Percentiles rank a stretch among this genome's conserved stretches.
These are phyloP conservation scores for Singerocomus rubriflavus DNA, from an alignment of 1,284 basidiomycete species.

Conservation along the genomic window DNA sequence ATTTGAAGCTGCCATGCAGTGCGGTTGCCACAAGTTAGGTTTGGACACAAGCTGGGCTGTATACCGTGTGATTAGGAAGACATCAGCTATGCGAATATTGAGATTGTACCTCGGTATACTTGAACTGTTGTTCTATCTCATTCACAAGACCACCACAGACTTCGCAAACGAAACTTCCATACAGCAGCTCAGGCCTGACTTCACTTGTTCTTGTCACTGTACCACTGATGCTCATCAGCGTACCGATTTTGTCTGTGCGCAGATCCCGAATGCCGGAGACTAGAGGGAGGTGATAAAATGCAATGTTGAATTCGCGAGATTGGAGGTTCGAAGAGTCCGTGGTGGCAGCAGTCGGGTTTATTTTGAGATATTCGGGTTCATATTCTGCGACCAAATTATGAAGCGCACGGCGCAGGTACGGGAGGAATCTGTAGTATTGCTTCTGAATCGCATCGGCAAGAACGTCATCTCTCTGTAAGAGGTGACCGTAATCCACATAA, in stretches of 20 bases:
- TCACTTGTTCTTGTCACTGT: conserved; percentile 98
- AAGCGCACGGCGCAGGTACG: conserved; percentile 88
- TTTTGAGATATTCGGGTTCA: conserved; percentile 91
- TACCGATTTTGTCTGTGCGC: conserved; percentile 90
- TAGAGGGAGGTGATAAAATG: conserved; percentile 94
- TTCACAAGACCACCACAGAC: conserved; percentile 85
- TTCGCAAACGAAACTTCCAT: conserved; percentile 92
- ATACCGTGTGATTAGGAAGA: conserved; percentile 6
- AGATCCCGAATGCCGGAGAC: conserved; percentile 96
- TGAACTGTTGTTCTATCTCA: conserved; percentile 99
- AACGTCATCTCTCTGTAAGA: conserved; percentile 87
- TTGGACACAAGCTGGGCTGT: conserved; percentile 91
- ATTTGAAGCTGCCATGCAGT: conserved; percentile 92
- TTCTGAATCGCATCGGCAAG: conserved; percentile 90
- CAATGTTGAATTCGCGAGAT: conserved; percentile 91
- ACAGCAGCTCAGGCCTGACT: conserved; percentile 93
- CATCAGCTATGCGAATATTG: neutral
- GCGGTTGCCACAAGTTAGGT: conserved; percentile 90
- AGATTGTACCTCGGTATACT: conserved; percentile 92
- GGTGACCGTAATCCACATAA: conserved; percentile 93
- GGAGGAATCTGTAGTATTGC: conserved; percentile 96
- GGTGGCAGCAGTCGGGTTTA: conserved; percentile 77
- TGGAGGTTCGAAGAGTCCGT: conserved; percentile 83
- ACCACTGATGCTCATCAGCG: conserved; percentile 90
- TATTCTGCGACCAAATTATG: conserved; percentile 86